Evolutionary conservation across 2,329 filamentous ascomycete species (phyloP).

Genomic region (Colletotrichum gloeosporioides): DNA sequence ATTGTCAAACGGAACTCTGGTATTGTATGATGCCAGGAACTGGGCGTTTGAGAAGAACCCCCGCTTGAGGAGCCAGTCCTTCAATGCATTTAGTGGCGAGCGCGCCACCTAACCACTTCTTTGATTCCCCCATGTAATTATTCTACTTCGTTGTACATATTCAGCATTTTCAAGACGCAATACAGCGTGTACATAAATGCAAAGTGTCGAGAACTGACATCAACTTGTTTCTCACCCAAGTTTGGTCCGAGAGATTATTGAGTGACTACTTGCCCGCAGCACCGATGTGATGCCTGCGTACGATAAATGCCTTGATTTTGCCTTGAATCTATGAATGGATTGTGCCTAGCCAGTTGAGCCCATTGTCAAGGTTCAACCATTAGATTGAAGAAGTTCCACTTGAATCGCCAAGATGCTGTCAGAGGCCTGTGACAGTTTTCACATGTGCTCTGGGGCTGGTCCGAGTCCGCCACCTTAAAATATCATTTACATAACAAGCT

Average conservation of each 20-base stretch:
- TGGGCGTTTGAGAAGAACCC: slow-evolving; percentile 12
- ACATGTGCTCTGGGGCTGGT: not conserved
- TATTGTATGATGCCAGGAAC: slow-evolving; percentile 4
- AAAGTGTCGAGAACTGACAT: not conserved
- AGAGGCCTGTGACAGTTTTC: not conserved
- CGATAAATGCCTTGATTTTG: not conserved
- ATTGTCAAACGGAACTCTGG: slow-evolving; percentile 8
- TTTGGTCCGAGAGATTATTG: not conserved
- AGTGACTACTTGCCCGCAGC: not conserved
- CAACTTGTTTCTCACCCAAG: fast-evolving
- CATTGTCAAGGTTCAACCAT: not conserved
- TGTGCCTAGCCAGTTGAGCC: not conserved
- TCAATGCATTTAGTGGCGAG: slow-evolving; percentile 7
- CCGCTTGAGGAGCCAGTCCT: not conserved
- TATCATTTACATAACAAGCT: not conserved
- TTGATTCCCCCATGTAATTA: not conserved
- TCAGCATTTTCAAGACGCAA: not conserved
- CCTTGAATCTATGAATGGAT: not conserved
- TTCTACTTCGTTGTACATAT: not conserved
- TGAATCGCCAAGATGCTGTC: not conserved
- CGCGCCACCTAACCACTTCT: not conserved
- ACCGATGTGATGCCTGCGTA: not conserved
- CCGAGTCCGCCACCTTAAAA: not conserved
- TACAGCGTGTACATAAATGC: not conserved
- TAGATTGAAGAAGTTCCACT: not conserved